Evolutionary conservation across 1,139 yeast genomes (phyloP).

Genomic region (Saccharomyces hybrid): DNA sequence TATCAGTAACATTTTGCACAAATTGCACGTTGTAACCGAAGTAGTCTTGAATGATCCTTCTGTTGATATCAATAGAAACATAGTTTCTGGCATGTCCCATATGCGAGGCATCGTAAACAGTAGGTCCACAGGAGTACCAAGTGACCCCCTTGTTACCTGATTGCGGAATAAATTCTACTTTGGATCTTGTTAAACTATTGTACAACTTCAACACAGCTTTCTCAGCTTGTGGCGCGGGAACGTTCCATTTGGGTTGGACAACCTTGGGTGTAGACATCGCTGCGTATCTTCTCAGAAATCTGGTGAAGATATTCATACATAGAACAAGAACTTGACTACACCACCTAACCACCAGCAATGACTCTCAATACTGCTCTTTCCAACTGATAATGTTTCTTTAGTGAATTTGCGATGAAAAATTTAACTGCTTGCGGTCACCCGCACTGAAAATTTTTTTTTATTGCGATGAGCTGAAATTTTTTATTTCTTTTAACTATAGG

Average conservation of each 20-base stretch:
- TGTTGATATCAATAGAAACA: conserved; percentile 85
- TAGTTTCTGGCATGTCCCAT: conserved; percentile 99
- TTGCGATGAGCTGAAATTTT: conserved; percentile 3
- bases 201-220: conserved; percentile 40
- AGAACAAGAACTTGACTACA: background rate
- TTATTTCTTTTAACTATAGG: conserved; percentile 7
- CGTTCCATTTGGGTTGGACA: conserved; percentile 33
- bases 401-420: background rate
- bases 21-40: conserved; percentile 82
- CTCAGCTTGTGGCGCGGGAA: conserved; percentile 10
- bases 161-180: conserved; percentile 66
- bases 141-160: conserved; percentile 53
- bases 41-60: conserved; percentile 80
- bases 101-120: conserved; percentile 94
- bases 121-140: conserved; percentile 99
- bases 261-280: conserved; percentile 35
- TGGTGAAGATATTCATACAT: conserved; percentile 6
- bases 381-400: background rate
- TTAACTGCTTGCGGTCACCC: background rate
- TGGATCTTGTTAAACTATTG: conserved; percentile 78
- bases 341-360: background rate
- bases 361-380: background rate
- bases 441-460: conserved; percentile 1
- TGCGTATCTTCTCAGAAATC: conserved; percentile 1
- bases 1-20: conserved; percentile 95